Conservation (phyloP, 1,139 yeast species). For the Saccharomyces hybrid region DNA sequence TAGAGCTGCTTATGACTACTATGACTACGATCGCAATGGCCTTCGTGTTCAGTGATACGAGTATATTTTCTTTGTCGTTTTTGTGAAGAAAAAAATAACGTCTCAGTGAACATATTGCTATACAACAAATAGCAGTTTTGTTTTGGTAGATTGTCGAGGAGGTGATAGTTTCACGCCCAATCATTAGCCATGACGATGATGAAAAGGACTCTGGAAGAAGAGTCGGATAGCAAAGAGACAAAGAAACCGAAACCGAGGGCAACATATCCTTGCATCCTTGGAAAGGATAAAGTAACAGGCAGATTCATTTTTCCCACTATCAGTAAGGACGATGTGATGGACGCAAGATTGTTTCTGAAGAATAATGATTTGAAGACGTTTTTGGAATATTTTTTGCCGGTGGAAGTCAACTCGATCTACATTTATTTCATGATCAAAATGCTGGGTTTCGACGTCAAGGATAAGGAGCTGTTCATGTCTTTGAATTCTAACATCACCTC, state of each 20-base stretch:
- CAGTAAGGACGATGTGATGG: conserved; percentile 37
- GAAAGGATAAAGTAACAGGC: conserved; percentile 23
- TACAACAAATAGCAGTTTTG: not conserved
- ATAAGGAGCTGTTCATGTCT: conserved; percentile 36
- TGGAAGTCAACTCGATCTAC: conserved; percentile 49
- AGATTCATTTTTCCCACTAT: conserved; percentile 32
- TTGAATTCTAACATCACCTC: conserved; percentile 22
- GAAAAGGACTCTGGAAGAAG: not conserved
- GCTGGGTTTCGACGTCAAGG: conserved; percentile 47
- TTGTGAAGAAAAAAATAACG: not conserved
- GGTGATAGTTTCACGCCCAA: not conserved
- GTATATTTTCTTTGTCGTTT: not conserved
- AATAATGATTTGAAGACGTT: conserved; percentile 52
- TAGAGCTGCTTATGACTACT: not conserved
- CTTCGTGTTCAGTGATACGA: not conserved
- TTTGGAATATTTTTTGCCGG: conserved; percentile 53
- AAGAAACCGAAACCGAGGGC: conserved; percentile 13
- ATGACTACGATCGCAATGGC: not conserved
- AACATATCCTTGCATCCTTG: conserved; percentile 22
- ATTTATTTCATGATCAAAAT: conserved; percentile 42
- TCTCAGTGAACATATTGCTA: conserved; percentile 2
- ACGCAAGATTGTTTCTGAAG: conserved; percentile 54
- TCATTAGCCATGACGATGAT: not conserved
- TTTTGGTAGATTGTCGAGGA: not conserved
- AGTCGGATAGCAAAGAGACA: not conserved